These are phyloP conservation scores for Aspergillus ustus DNA, from an alignment of 2,329 filamentous ascomycete genomes.

Conservation along the genomic window DNA sequence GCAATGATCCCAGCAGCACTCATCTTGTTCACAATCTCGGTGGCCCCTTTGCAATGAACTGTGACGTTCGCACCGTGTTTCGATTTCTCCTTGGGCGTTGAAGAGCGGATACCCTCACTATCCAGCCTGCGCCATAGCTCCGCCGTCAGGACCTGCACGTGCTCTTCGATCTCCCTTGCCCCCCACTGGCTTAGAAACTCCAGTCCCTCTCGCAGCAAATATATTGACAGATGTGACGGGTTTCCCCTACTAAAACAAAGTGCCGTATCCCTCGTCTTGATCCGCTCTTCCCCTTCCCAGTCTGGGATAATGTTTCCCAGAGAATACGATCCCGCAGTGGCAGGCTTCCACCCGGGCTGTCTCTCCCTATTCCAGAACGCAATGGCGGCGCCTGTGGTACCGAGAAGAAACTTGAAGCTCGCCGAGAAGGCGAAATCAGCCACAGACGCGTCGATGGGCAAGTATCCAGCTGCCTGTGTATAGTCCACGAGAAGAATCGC, in stretches of 20 bases:
- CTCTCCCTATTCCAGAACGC: background rate
- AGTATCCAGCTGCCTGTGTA: conserved; percentile 1
- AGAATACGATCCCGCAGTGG: background rate
- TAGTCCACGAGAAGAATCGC: conserved; percentile 1
- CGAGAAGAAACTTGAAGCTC: background rate
- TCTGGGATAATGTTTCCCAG: background rate
- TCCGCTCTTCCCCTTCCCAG: background rate
- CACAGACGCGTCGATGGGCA: background rate
- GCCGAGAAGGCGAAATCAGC: background rate
- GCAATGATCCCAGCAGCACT: background rate
- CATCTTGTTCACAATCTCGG: conserved; percentile 1
- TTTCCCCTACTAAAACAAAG: background rate
- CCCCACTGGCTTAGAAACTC: background rate
- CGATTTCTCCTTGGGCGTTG: background rate
- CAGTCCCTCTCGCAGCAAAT: background rate
- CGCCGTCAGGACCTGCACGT: conserved; percentile 2
- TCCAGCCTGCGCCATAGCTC: background rate
- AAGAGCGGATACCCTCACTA: background rate
- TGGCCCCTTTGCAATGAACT: background rate
- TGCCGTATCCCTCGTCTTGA: background rate
- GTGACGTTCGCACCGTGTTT: background rate
- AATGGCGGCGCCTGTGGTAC: background rate
- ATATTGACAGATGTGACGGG: background rate
- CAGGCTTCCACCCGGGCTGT: background rate
- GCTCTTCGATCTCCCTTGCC: background rate